Evolutionary conservation across 2,329 filamentous ascomycete species (phyloP), one percentile per base, ranked within the genome.

Genomic region (Tolypocladium album): DNA sequence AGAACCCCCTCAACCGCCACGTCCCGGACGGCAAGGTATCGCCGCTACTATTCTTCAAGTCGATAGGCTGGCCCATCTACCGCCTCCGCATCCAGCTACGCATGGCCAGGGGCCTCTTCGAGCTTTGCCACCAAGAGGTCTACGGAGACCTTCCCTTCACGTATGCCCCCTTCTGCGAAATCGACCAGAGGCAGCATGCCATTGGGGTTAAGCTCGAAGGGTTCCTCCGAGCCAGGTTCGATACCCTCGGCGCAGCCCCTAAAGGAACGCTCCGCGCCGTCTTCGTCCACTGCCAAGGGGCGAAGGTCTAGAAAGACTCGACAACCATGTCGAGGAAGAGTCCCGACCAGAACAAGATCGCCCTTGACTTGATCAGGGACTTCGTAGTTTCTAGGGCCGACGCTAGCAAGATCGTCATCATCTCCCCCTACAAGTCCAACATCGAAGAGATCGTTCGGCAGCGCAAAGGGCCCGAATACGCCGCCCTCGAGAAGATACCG

Each of bases 41-140:
- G 40, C 40, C 40, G 17, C 17, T 43, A 1, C 2, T 43, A 2
- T 43, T 43, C 40, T 43, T 43, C 20, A 43, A 43, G 40, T 43
- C 40, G 4, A 43, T n/a, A 7, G 40, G 40, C 6, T 43, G 40
- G 40, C 40, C 40, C 2, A 9, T 43, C 4, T 43, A 43, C 17
- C 40, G 40, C 17, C 40, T 43, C 8, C 17, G 20, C 2, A 15
- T 43, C 2, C 65, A 70, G 12, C 42, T 66, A 1, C 68, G 68
- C 0, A 68, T 67, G 64, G 63, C 62, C 2, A 40, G 45, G 2
- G 63, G 61, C n/a, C 45, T 64, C 20, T 70, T 67, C 50, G 64
- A 66, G 45, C 53, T 62, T 6, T 61, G 60, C 57, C 64, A 57
- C n/a, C 5, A 45, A 0, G 42, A 61, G 22, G 42, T 66, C 15